A percentile compares a stretch with the other conserved stretches of the same genome.
phyloP scores from a whole-genome alignment of 2,329 filamentous ascomycete species.

The Aspergillus versicolor region DNA sequence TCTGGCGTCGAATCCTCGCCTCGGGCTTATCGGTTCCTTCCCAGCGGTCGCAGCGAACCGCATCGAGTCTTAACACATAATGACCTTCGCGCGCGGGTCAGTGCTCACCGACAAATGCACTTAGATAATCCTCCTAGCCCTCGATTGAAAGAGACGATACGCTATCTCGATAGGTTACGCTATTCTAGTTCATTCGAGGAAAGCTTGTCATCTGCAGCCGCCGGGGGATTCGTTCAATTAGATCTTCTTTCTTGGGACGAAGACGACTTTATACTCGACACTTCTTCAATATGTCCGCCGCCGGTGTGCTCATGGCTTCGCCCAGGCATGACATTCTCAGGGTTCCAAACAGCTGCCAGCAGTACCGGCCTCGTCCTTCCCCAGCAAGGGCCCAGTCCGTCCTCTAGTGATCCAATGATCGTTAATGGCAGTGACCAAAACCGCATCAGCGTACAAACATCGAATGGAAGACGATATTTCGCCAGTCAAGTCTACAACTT shows the following conservation, averaged over 20 bases:
- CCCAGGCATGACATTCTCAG: constrained; percentile 60
- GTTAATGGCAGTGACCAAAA: constrained; percentile 34
- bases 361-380: constrained; percentile 28
- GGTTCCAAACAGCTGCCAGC: constrained; percentile 58
- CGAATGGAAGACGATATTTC: constrained; percentile 36
- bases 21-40: constrained; percentile 35
- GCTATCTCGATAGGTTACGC: constrained; percentile 61
- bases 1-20: constrained; percentile 16
- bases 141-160: constrained; percentile 58
- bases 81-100: constrained; percentile 36
- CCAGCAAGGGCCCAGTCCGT: constrained; percentile 29
- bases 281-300: constrained; percentile 50
- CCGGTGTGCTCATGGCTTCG: constrained; percentile 61
- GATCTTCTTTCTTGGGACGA: constrained; percentile 54
- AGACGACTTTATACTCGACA: constrained; percentile 60
- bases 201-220: constrained; percentile 53
- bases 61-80: constrained; percentile 31
- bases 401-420: constrained; percentile 34
- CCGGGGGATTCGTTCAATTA: constrained; percentile 53
- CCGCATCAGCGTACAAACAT: constrained; percentile 39
- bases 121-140: constrained; percentile 34
- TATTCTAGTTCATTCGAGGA: constrained; percentile 55
- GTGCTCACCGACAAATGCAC: constrained; percentile 38
- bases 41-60: constrained; percentile 27
- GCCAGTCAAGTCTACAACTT: constrained; percentile 28